phyloP scores from a whole-genome alignment of 768 basidiomycete genomes.

The Tulasnella sp. region DNA sequence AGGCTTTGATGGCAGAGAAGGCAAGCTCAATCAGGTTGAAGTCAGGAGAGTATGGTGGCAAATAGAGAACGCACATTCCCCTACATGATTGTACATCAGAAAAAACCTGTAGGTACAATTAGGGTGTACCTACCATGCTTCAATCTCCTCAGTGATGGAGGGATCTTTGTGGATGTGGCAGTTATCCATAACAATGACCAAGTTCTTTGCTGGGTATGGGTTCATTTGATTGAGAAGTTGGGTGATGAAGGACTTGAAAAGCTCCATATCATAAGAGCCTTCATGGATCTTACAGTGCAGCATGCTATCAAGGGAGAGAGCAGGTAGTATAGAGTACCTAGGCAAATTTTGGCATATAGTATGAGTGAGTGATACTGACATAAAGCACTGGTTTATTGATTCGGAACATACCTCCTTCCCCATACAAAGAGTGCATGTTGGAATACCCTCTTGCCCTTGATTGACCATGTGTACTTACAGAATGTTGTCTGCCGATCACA shows the following conservation, averaged over 20 bases:
- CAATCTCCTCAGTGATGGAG: constrained; percentile 16
- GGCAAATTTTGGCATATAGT: not conserved
- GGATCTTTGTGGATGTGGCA: constrained; percentile 32
- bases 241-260: constrained; percentile 22
- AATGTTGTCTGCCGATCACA: not conserved
- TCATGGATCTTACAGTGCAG: constrained; percentile 21
- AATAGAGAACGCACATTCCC: constrained; percentile 13
- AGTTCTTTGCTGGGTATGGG: constrained; percentile 22
- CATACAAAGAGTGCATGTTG: constrained; percentile 9
- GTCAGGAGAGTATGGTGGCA: constrained; percentile 16
- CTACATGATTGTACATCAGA: not conserved
- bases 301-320: constrained; percentile 24
- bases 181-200: constrained; percentile 32
- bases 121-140: constrained; percentile 2
- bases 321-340: constrained; percentile 26
- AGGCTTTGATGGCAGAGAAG: constrained; percentile 14
- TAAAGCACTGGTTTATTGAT: no score
- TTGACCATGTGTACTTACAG: not conserved
- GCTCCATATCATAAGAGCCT: constrained; percentile 19
- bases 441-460: not conserved
- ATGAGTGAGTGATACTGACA: not conserved
- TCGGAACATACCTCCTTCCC: constrained; percentile 8
- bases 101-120: not conserved
- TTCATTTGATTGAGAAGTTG: constrained; percentile 18
- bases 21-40: constrained; percentile 17